These are phyloP conservation scores for Irpex sp. DNA, from an alignment of 1,284 basidiomycete genomes.

Conservation along the genomic window DNA sequence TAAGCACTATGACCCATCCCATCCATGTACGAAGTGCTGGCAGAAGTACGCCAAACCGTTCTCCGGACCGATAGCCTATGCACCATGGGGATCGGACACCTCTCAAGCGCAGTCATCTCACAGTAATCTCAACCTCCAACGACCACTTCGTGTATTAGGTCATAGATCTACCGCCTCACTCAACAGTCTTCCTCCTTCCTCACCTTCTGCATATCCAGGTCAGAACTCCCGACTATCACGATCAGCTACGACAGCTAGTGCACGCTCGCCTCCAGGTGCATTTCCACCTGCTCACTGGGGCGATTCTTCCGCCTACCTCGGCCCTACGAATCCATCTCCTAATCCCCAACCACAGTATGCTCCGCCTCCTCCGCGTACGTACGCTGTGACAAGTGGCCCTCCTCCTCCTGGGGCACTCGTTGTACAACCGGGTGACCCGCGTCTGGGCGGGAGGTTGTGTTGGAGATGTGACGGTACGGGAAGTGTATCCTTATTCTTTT, in stretches of 20 bases:
- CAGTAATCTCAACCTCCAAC: conserved; percentile 33
- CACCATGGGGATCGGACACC: conserved; percentile 34
- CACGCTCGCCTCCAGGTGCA: not conserved
- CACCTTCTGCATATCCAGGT: not conserved
- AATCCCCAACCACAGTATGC: not conserved
- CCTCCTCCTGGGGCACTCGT: conserved; percentile 43
- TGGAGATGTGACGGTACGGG: conserved; percentile 64
- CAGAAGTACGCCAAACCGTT: conserved; percentile 57
- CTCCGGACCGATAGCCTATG: conserved; percentile 53
- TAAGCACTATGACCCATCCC: conserved; percentile 59
- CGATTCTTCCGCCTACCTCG: too few species aligned
- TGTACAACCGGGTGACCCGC: conserved; percentile 61
- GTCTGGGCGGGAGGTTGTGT: conserved; percentile 64
- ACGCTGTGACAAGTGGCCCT: not conserved
- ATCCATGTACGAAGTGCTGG: conserved; percentile 73
- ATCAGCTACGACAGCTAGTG: conserved; percentile 19
- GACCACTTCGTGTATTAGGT: conserved; percentile 30
- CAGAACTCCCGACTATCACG: conserved; percentile 13
- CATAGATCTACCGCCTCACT: conserved; percentile 1
- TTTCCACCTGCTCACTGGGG: conserved; percentile 10
- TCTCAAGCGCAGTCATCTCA: conserved; percentile 6
- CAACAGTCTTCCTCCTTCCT: conserved; percentile 13
- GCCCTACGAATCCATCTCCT: not conserved
- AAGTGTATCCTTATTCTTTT: conserved; percentile 45
- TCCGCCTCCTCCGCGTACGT: conserved; percentile 11